These are phyloP conservation scores for Globisporangium uncinulatum DNA, from an alignment of 352 stramenopile species.

Conservation along the genomic window DNA sequence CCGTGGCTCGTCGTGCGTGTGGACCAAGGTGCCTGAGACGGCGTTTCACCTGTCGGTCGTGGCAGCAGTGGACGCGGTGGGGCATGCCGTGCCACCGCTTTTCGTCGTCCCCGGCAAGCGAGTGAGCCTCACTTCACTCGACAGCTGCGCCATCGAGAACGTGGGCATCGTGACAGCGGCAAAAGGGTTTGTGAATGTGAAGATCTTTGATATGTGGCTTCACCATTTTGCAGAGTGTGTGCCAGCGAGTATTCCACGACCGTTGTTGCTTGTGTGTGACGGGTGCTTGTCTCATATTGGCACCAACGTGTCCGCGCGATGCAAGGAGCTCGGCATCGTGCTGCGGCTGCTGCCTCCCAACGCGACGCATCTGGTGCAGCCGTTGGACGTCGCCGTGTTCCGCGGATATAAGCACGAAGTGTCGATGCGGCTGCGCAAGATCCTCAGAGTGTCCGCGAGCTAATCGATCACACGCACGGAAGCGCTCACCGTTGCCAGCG, in stretches of 20 bases:
- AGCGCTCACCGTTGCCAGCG: neutral
- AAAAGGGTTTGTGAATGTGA: slow-evolving; percentile 1
- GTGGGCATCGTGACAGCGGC: neutral
- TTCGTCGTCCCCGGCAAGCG: slow-evolving; percentile 1
- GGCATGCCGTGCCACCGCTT: neutral
- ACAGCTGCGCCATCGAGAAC: neutral
- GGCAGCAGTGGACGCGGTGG: neutral
- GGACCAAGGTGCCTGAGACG: neutral
- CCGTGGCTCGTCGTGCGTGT: neutral
- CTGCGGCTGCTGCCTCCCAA: neutral
- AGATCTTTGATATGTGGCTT: neutral
- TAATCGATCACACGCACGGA: neutral
- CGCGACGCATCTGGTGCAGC: neutral
- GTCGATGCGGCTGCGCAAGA: neutral
- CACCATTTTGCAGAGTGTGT: too few relatives aligned
- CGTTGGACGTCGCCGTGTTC: neutral
- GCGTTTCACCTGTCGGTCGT: neutral
- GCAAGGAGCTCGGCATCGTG: neutral
- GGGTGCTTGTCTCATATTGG: neutral
- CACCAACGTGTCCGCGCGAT: neutral
- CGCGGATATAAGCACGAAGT: slow-evolving; percentile 1
- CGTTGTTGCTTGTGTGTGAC: too few relatives aligned
- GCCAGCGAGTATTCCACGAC: too few relatives aligned
- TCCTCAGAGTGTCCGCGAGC: neutral
- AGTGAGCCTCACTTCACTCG: neutral